Base-by-base conservation (phyloP, 208 protist species). In the Trichomonas tenax region DNA sequence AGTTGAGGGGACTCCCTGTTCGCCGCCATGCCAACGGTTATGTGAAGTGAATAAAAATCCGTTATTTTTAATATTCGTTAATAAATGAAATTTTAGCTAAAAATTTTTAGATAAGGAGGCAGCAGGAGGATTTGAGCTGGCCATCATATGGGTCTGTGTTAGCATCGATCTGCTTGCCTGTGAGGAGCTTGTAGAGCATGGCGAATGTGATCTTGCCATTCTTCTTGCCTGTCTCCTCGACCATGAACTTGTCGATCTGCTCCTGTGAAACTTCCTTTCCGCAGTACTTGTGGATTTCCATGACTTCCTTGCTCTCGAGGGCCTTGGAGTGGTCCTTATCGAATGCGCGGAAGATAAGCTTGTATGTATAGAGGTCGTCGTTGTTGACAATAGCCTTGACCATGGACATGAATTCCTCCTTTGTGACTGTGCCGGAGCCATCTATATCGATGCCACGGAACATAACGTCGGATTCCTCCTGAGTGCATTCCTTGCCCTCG, bases 111-210 rank as follows among this genome's bases (percentile, higher is more conserved):
- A 93, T 34, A 51, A 93, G 86, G 34, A 58, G 11, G 44, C 86
- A 93, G 86, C 86, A 93, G 15, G 0, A 17, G 17, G 86, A 93
- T 26, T 93, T 93, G 31, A 93, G 86, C 44, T 93, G 48, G 6
- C 86, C 86, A 93, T 93, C 86, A 51, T 93, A 93, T 51, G 86
- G 86, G 44, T 93, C 86, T 51, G 86, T 38, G 2, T 93, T 36
- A 14, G 40, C 26, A 36, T 48, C 86, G 26, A 93, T 93, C 6
- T 93, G 21, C 36, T 93, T 93, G 44, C 86, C 86, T 34, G 86
- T 93, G 17, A 93, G 17, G 40, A 93, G 41, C n/a, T 93, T 93
- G 44, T 48, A 41, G 44, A 93, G n/a, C 36, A 48, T 41, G n/a
- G 86, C 26, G 31, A 48, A 93, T 93, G 86, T 93, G 34, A 93